Evolutionary conservation across 495 filamentous ascomycete species (phyloP), one percentile per base, ranked within the genome.

Genomic region (Hyaloscypha bicolor): DNA sequence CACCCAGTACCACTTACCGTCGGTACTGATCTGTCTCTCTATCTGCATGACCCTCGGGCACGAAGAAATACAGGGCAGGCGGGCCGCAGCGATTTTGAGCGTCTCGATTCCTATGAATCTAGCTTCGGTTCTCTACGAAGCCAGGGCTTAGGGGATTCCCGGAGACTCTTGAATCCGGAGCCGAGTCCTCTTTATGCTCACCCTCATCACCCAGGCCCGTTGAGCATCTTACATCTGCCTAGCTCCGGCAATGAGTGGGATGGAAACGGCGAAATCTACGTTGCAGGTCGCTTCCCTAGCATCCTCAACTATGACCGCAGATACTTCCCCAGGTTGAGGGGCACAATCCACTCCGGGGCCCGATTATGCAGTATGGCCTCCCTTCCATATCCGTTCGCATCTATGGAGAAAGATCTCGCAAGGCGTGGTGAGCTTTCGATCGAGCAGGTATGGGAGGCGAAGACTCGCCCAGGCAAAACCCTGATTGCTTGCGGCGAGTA

Each of bases 401-500:
- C 81, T 4, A 75, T 83, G 60, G 78, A 83, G 52, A 80, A 80
- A 64, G 84, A 88, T 63, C 75, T 87, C 2, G 80, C 87, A 29
- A 81, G 82, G 21, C 74, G 79, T 64, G 82, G 83, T 72, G 74
- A 81, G 76, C 74, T 86, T 66, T 77, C 83, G 39, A 57, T 87
- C 63, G 81, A 85, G 31, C 79, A 84, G 62, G 75, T 88, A 2
- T 74, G 72, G 16, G 79, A 78, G 56, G 80, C 81, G 48, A 88
- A 88, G 69, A 77, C 53, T 39, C 67, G 71, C 8, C 79, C 79
- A 9, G 82, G 84, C 3, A 82, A 84, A 12, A 90, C 86, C 6
- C 78, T 98, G 51, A 86, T 94, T 39, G 93, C 93, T 21, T 91
- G 90, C 65, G 94, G 93, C n/a, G 93, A 96, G 75, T 98, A 98